Evolutionary conservation across 2,329 filamentous ascomycete genomes (phyloP).

Genomic region (Lachnellula willkommii): DNA sequence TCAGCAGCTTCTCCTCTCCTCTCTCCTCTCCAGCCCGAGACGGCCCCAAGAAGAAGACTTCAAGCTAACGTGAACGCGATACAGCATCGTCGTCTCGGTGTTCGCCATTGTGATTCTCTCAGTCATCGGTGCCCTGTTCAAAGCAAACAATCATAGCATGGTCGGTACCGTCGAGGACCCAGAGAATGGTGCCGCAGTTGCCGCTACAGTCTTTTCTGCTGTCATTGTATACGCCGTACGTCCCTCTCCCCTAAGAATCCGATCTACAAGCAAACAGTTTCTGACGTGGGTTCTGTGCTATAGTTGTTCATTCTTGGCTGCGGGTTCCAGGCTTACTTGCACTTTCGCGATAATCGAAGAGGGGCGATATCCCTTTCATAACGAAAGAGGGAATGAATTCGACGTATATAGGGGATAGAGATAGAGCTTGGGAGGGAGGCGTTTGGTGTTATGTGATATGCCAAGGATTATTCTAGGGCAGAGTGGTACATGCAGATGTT

Average conservation of each 20-base stretch:
- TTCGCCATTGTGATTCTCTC: constrained; percentile 63
- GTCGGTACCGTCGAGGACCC: constrained; percentile 70
- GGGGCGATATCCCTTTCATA: constrained; percentile 71
- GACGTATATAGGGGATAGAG: background rate
- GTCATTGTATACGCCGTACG: constrained; percentile 85
- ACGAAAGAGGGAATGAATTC: background rate
- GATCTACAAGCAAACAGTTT: background rate
- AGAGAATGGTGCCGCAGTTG: constrained; percentile 67
- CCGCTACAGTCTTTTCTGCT: constrained; percentile 78
- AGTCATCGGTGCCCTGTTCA: constrained; percentile 65
- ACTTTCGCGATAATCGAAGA: constrained; percentile 74
- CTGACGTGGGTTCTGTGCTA: background rate
- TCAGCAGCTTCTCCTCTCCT: constrained; percentile 41
- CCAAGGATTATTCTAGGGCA: background rate
- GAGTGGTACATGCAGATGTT: constrained; percentile 36
- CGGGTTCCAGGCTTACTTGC: constrained; percentile 79
- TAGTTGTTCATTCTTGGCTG: constrained; percentile 77
- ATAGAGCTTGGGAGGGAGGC: constrained; percentile 6
- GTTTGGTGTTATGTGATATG: constrained; percentile 18
- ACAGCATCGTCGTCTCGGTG: constrained; percentile 66
- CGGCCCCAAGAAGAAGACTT: background rate
- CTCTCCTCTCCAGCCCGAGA: constrained; percentile 4
- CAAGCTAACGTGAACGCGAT: constrained; percentile 8
- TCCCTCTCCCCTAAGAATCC: constrained; percentile 23
- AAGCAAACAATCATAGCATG: constrained; percentile 74